A percentile compares a stretch with the other conserved stretches of the same genome.
Evolutionary conservation across 164 flowering plant species (phyloP).

Genomic region (Chimonanthus praecox): DNA sequence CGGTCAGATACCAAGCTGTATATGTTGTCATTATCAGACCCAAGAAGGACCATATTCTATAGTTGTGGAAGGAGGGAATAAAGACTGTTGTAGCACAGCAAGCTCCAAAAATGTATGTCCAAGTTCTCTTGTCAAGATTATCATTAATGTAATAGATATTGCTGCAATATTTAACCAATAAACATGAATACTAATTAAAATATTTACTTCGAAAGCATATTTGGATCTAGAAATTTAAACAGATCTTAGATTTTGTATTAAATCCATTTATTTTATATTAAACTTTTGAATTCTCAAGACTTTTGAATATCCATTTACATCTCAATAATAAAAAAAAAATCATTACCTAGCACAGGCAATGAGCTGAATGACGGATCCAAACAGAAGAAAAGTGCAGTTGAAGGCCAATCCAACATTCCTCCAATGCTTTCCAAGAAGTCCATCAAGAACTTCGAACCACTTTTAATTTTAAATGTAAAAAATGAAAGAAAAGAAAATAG

Average conservation of each 20-base stretch:
- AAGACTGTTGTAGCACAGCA: constrained; percentile 99
- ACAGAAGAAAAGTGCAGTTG: constrained; percentile 81
- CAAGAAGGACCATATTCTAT: constrained; percentile 96
- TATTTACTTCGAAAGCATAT: too few species aligned
- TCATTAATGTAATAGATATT: constrained; percentile 98
- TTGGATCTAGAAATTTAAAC: too few species aligned
- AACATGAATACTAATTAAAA: background rate
- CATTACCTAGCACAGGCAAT: constrained; percentile 84
- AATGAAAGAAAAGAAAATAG: background rate
- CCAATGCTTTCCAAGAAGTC: constrained; percentile 73
- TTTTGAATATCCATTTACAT: too few species aligned
- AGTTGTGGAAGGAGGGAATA: constrained; percentile 96
- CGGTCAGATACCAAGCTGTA: constrained; percentile 95
- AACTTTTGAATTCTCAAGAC: too few species aligned
- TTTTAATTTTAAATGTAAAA: constrained; percentile 12
- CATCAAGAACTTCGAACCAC: constrained; percentile 97
- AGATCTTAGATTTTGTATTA: too few species aligned
- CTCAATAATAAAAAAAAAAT: background rate
- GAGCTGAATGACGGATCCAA: constrained; percentile 81
- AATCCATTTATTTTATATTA: too few species aligned
- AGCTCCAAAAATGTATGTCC: constrained; percentile 99
- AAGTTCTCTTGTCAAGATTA: constrained; percentile 96
- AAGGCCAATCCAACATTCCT: constrained; percentile 63
- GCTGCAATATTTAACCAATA: constrained; percentile 40
- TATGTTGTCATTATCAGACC: constrained; percentile 96